A percentile compares a stretch with the other conserved stretches of the same genome.
Evolutionary conservation across 345 rosid genomes (phyloP).

Genomic region (Viola odorata): DNA sequence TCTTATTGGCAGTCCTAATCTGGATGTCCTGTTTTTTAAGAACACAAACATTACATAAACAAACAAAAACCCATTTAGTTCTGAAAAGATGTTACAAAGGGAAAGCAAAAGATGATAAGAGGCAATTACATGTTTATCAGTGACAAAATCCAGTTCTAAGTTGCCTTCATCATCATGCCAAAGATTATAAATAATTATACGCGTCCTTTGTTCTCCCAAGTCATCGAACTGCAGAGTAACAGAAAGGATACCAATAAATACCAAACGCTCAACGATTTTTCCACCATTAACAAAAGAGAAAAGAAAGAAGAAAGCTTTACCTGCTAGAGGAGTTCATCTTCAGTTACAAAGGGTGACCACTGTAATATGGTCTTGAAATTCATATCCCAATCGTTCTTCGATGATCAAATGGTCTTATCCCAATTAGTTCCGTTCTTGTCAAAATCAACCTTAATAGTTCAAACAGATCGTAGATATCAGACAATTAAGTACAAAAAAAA

Average conservation of each 20-base stretch:
- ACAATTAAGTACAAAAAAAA: background rate
- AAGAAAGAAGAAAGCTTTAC: constrained; percentile 20
- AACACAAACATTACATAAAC: background rate
- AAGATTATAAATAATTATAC: constrained; percentile 62
- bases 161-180: constrained; percentile 73
- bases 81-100: background rate
- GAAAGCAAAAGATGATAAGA: constrained; percentile 4
- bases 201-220: constrained; percentile 48
- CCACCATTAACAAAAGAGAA: background rate
- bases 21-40: constrained; percentile 61
- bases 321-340: constrained; percentile 45
- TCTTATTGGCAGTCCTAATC: constrained; percentile 60
- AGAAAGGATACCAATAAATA: background rate
- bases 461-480: background rate
- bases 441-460: constrained; percentile 47
- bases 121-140: constrained; percentile 47
- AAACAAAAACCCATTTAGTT: background rate
- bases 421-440: constrained; percentile 39
- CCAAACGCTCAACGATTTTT: no score
- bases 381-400: constrained; percentile 42
- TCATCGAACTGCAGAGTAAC: constrained; percentile 39
- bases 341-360: constrained; percentile 65
- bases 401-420: constrained; percentile 37
- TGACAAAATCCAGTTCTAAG: constrained; percentile 65
- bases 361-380: constrained; percentile 45